A percentile compares a stretch with the other conserved stretches of the same genome.
These are phyloP conservation scores for Ilyonectria mors-panacis DNA, from an alignment of 2,329 filamentous ascomycete genomes.

Conservation along the genomic window DNA sequence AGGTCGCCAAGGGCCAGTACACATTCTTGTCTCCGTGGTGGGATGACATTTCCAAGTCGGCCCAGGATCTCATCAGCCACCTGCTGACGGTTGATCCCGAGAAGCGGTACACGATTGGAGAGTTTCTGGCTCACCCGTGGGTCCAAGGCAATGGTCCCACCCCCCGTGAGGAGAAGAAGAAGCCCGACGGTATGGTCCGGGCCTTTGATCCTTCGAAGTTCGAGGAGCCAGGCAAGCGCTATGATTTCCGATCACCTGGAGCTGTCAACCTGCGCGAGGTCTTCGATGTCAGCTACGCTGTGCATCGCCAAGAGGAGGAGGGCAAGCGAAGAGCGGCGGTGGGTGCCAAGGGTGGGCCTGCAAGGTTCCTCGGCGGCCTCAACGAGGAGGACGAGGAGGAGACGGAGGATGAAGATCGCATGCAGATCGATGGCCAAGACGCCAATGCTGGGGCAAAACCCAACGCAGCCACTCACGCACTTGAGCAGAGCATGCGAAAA, in stretches of 20 bases:
- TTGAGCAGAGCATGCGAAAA: constrained; percentile 91
- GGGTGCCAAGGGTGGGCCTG: constrained; percentile 77
- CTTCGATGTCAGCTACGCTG: constrained; percentile 98
- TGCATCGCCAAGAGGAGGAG: constrained; percentile 97
- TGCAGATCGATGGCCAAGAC: constrained; percentile 74
- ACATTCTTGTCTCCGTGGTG: constrained; percentile 99
- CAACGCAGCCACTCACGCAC: constrained; percentile 71
- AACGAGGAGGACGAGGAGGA: constrained; percentile 78
- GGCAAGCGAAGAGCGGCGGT: constrained; percentile 91
- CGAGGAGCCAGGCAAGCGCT: constrained; percentile 74
- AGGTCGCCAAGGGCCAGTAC: constrained; percentile 96
- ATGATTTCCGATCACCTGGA: constrained; percentile 95
- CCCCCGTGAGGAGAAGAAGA: constrained; percentile 72
- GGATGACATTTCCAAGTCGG: constrained; percentile 97
- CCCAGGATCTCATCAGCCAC: constrained; percentile 94
- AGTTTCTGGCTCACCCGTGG: constrained; percentile 97
- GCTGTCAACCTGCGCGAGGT: constrained; percentile 96
- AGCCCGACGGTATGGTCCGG: constrained; percentile 60
- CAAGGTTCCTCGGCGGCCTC: constrained; percentile 71
- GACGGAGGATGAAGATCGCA: constrained; percentile 64
- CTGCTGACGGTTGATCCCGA: constrained; percentile 95
- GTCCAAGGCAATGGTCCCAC: constrained; percentile 77
- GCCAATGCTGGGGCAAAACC: constrained; percentile 59
- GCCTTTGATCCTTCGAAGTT: constrained; percentile 71
- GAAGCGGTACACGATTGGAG: constrained; percentile 91